A percentile compares a stretch with the other conserved stretches of the same genome.
Conservation (phyloP, 768 basidiomycete species). For the Leccinum aurantiacum region DNA sequence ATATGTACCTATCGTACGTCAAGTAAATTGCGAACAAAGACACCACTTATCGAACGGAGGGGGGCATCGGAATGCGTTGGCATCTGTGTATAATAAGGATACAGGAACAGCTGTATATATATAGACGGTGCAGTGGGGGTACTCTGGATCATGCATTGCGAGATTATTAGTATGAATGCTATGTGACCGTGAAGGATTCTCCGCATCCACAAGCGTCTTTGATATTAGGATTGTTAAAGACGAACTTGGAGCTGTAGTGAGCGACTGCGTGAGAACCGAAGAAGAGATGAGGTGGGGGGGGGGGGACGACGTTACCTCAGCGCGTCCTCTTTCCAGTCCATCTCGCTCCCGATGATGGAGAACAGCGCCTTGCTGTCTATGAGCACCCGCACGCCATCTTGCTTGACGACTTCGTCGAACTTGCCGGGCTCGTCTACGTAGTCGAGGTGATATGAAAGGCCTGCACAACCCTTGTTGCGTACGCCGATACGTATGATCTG, state of each 20-base stretch:
- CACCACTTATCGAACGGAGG: slow-evolving; percentile 10
- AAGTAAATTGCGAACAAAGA: slow-evolving; percentile 6
- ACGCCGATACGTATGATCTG: slow-evolving; percentile 94
- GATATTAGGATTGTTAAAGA: slow-evolving; percentile 90
- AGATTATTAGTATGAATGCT: slow-evolving; percentile 8
- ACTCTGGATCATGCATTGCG: slow-evolving; percentile 9
- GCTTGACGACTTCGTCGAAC: slow-evolving; percentile 96
- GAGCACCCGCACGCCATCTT: slow-evolving; percentile 90
- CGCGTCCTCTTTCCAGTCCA: slow-evolving; percentile 96
- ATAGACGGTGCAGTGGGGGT: slow-evolving; percentile 10
- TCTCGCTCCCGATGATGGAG: slow-evolving; percentile 97
- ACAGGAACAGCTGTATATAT: slow-evolving; percentile 18
- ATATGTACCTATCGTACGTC: slow-evolving; percentile 10
- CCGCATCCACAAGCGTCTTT: slow-evolving; percentile 95
- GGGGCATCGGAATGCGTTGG: background rate
- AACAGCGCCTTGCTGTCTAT: slow-evolving; percentile 97
- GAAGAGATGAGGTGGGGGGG: background rate
- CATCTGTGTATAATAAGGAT: slow-evolving; percentile 29
- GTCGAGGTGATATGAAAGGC: slow-evolving; percentile 80
- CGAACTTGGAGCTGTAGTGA: slow-evolving; percentile 65
- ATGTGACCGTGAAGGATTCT: slow-evolving; percentile 77
- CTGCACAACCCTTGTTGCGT: slow-evolving; percentile 97
- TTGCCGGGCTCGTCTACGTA: slow-evolving; percentile 88
- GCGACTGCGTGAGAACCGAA: background rate
- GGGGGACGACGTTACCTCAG: slow-evolving; percentile 54